A percentile compares a stretch with the other conserved stretches of the same genome.
phyloP scores from a whole-genome alignment of 2,329 filamentous ascomycete species.

The Tolypocladium nubicola region DNA sequence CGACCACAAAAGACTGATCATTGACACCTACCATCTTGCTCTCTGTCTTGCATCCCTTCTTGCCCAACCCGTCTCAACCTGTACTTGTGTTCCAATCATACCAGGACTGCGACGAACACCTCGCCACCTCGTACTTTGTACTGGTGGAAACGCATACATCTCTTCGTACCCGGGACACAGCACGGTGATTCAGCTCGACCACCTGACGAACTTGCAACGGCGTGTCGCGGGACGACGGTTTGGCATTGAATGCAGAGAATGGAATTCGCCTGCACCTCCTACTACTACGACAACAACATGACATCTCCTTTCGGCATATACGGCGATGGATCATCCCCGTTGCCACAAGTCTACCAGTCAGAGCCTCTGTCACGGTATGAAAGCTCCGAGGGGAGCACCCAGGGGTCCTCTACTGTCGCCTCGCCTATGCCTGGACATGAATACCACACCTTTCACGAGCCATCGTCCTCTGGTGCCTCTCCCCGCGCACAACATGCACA shows the following conservation, averaged over 20 bases:
- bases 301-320: not conserved
- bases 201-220: not conserved
- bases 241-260: not conserved
- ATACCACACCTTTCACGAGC: not conserved
- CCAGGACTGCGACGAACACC: not conserved
- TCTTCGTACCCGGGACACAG: not conserved
- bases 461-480: not conserved
- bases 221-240: not conserved
- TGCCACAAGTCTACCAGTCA: slow-evolving; percentile 11
- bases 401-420: slow-evolving; percentile 13
- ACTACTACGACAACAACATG: not conserved
- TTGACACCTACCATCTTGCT: not conserved
- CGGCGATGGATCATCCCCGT: not conserved
- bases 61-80: not conserved
- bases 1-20: not conserved
- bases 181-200: not conserved
- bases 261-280: not conserved
- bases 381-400: slow-evolving; percentile 19
- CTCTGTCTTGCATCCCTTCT: not conserved
- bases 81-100: not conserved
- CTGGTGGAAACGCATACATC: not conserved
- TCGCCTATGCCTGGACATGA: slow-evolving; percentile 10
- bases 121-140: not conserved
- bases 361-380: slow-evolving; percentile 15
- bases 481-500: slow-evolving; percentile 1